Base-by-base conservation (phyloP, 345 rosid species). In the Hevea brasiliensis region DNA sequence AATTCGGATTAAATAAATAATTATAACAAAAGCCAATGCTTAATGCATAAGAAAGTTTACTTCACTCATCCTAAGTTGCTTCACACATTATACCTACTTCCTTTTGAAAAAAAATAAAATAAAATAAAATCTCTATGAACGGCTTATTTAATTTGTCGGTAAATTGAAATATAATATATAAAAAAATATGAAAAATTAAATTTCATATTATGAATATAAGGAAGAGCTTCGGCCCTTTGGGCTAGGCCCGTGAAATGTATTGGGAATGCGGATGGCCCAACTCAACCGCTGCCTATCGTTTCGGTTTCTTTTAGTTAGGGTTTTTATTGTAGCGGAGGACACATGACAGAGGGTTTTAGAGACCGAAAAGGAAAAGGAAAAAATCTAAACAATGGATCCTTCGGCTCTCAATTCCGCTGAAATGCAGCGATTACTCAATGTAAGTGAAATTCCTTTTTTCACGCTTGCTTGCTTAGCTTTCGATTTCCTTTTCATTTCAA, bases 371-470 rank as follows among this genome's bases (percentile, higher is more conserved):
- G n/a, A 17, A 50, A 32, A 7, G 17, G 26, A 29, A 57, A 41
- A 55, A 10, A 26, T 45, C 55, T 14, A 23, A 57, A 26, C 37
- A 40, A 87, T 87, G 90, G 89, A 87, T 81, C 51, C 82, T 17
- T 76, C 79, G 12, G 13, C 57, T 14, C 56, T 81, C n/a, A 71
- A 76, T 67, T 84, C 86, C 20, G 73, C 89, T 35, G 90, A 89
- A 82, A 35, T 92, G 81, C 83, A 88, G 77, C 87, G 77, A 35
- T 84, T 89, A 47, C 85, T 92, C 74, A 75, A 47, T 29, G 97
- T 92, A 81, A 73, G 88, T 12, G 1, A 9, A 65, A 1, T 72
- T 32, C 35, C 40, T 40, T n/a, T 72, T 48, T 55, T 29, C 66
- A 60, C 15, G 32, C 0, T 21, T 57, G 47, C 23, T 10, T 56